Evolutionary conservation across 129 eudicot species (phyloP).

Genomic region (Cynara cardunculus): DNA sequence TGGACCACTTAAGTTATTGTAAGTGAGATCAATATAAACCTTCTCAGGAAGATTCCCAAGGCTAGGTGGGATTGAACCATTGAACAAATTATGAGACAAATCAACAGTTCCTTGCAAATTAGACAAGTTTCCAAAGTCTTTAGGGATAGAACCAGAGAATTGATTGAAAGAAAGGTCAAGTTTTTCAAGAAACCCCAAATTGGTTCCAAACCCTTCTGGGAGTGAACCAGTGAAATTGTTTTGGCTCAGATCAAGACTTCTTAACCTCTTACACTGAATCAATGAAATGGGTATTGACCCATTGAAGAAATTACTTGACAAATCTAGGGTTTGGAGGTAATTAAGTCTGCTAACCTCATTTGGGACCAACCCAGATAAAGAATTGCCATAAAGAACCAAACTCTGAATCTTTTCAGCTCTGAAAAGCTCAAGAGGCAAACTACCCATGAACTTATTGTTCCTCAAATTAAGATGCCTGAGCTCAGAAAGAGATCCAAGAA

Average conservation of each 20-base stretch:
- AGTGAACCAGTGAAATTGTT: constrained; percentile 75
- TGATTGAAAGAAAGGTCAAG: constrained; percentile 68
- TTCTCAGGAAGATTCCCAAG: constrained; percentile 97
- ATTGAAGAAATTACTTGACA: constrained; percentile 76
- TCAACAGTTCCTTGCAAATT: constrained; percentile 87
- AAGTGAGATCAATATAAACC: constrained; percentile 95
- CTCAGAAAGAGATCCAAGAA: constrained; percentile 69
- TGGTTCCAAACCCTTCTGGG: constrained; percentile 69
- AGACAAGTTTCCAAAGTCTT: constrained; percentile 73
- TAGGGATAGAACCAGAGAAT: constrained; percentile 65
- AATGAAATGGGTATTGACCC: constrained; percentile 78
- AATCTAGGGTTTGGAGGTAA: constrained; percentile 76
- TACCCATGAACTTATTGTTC: constrained; percentile 62
- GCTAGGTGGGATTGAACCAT: constrained; percentile 85
- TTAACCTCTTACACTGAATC: constrained; percentile 74
- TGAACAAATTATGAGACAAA: constrained; percentile 85
- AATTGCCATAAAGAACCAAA: constrained; percentile 89
- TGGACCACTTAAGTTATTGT: constrained; percentile 72
- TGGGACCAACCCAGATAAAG: constrained; percentile 74
- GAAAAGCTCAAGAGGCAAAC: constrained; percentile 63
- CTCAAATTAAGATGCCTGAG: constrained; percentile 87
- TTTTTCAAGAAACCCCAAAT: constrained; percentile 59
- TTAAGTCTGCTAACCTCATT: constrained; percentile 62
- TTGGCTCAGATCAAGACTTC: constrained; percentile 63
- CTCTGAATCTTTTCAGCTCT: constrained; percentile 83